Base-by-base conservation (phyloP, 2,329 filamentous ascomycete genomes). In the Exserohilum rostratum region DNA sequence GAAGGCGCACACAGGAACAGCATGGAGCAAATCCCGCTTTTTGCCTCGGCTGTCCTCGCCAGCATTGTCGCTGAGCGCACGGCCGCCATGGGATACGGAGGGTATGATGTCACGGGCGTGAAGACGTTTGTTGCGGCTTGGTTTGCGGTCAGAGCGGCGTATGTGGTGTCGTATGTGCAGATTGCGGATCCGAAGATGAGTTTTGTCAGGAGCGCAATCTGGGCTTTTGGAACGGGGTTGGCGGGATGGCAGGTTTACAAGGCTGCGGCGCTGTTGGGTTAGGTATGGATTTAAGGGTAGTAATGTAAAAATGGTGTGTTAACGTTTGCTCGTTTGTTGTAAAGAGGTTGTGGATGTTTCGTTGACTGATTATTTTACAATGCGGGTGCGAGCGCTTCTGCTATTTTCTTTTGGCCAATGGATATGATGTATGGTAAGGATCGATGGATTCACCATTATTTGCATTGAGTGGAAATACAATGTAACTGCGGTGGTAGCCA, bases 1-100 rank as follows among this genome's bases (percentile, higher is more conserved):
- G 66, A 70, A 37, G 64, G 59, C 44, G 65, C 66, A 1, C 66
- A 69, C 13, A 57, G 53, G 22, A 70, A 70, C 50, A 67, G 61
- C 27, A 15, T 60, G 3, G 67, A 70, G 49, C 65, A 68, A 45
- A 43, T 70, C 29, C 66, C 67, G 9, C 47, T 70, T 2, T 70
- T 69, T 34, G 66, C 63, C 2, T 46, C 52, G 1, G 67, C 67
- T 2, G 50, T 70, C 1, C 47, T 70, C 9, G 63, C 67, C 1
- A 68, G 65, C 18, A 44, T 70, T 7, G 7, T 69, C 2, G 67
- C 67, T n/a, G 64, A 60, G 58, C 61, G 65, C 46, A 59, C 55
- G 17, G 63, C 61, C 2, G 57, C 51, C 3, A 62, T 37, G 12
- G 61, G 65, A 0, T 29, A 60, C 46, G 6, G 55, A 58, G 3